These are phyloP conservation scores for Fusarium domesticum DNA, from an alignment of 2,329 filamentous ascomycete species.

Conservation along the genomic window DNA sequence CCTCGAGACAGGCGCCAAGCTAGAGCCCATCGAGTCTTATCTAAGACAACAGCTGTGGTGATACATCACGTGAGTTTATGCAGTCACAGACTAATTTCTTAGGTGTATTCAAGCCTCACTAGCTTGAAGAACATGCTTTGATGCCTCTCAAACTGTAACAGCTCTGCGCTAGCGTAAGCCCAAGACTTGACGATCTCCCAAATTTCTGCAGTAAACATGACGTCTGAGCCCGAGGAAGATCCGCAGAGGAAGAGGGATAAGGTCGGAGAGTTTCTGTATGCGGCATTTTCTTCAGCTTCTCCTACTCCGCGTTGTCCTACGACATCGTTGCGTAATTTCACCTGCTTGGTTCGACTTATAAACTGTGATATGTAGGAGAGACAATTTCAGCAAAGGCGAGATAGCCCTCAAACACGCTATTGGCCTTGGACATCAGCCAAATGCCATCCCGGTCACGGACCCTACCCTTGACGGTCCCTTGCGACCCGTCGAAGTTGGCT, in stretches of 20 bases:
- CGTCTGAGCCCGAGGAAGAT: background rate
- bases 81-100: too few relatives aligned
- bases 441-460: constrained; percentile 29
- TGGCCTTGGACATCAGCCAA: constrained; percentile 34
- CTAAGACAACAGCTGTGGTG: too few relatives aligned
- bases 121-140: too few relatives aligned
- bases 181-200: too few relatives aligned
- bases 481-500: constrained; percentile 49
- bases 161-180: too few relatives aligned
- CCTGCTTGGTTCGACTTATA: background rate
- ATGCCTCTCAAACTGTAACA: too few relatives aligned
- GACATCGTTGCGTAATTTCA: background rate
- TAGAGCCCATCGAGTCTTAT: too few relatives aligned
- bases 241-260: background rate
- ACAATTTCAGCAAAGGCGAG: constrained; percentile 36
- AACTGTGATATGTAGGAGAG: constrained; percentile 21
- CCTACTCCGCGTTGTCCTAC: too few relatives aligned
- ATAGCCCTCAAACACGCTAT: constrained; percentile 36
- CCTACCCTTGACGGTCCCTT: constrained; percentile 31
- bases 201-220: background rate
- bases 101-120: too few relatives aligned
- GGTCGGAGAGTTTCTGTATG: background rate
- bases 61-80: too few relatives aligned
- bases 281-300: background rate
- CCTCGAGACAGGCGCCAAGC: too few relatives aligned